Conservation (phyloP, 495 filamentous ascomycete species). For the Xylaria grammica region DNA sequence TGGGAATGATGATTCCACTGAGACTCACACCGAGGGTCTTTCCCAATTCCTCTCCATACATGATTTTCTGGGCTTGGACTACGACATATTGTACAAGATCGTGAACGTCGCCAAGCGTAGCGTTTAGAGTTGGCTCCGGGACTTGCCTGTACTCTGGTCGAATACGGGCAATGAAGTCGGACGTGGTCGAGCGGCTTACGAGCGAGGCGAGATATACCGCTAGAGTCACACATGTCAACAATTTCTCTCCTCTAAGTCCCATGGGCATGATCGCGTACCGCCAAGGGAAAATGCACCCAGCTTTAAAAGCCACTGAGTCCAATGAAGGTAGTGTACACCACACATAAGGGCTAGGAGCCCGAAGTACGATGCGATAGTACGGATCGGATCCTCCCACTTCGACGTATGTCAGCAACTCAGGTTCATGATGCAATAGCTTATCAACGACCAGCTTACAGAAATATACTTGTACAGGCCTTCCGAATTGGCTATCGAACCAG, state of each 20-base stretch:
- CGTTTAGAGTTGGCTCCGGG: conserved; percentile 11
- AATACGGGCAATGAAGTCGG: conserved; percentile 1
- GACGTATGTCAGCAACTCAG: not conserved
- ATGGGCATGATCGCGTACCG: not conserved
- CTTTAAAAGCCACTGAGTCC: conserved; percentile 11
- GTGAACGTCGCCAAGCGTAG: conserved; percentile 9
- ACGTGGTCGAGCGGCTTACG: conserved; percentile 7
- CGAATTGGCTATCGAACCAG: not conserved
- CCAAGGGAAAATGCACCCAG: conserved; percentile 4
- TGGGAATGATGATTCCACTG: not conserved
- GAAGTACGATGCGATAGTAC: conserved; percentile 4
- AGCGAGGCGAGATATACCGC: not conserved
- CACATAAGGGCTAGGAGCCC: not conserved
- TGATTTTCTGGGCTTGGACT: conserved; percentile 5
- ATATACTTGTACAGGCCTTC: conserved; percentile 16
- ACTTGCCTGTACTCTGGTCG: conserved; percentile 11
- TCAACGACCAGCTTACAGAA: not conserved
- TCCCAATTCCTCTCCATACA: conserved; percentile 3
- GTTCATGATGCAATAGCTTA: not conserved
- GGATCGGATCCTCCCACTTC: conserved; percentile 13
- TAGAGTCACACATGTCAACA: not conserved
- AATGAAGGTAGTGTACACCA: conserved; percentile 2
- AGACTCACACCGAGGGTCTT: conserved; percentile 7
- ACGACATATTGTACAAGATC: conserved; percentile 13
- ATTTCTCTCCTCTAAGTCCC: not conserved